Percentiles rank a stretch among this genome's conserved stretches.
phyloP scores from a whole-genome alignment of 202 grass and related monocot genomes.

The Carex sylvatica region DNA sequence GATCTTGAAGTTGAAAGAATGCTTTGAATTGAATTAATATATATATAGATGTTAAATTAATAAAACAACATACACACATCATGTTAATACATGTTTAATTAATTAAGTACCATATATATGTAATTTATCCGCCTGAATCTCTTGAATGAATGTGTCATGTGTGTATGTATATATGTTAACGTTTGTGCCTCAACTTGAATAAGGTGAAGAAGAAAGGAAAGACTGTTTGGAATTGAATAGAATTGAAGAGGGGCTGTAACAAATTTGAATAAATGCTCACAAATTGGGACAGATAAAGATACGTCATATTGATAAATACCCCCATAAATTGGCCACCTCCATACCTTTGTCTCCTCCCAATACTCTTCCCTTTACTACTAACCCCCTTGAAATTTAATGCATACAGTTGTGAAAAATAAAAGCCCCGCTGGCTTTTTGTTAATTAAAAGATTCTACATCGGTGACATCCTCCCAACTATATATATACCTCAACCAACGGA shows the following conservation, averaged over 20 bases:
- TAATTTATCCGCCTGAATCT: neutral
- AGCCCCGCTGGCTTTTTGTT: slow-evolving; percentile 25
- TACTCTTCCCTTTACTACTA: slow-evolving; percentile 26
- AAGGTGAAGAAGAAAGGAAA: slow-evolving; percentile 14
- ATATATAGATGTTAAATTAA: neutral
- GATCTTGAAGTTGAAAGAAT: slow-evolving; percentile 20
- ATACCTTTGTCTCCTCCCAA: slow-evolving; percentile 33
- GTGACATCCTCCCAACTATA: slow-evolving; percentile 22
- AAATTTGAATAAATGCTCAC: slow-evolving; percentile 27
- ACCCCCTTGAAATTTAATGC: slow-evolving; percentile 26
- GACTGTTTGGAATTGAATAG: slow-evolving; percentile 26
- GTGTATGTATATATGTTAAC: slow-evolving; percentile 13
- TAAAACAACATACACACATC: neutral
- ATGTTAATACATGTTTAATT: slow-evolving; percentile 2
- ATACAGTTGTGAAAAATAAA: slow-evolving; percentile 35
- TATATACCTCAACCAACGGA: slow-evolving; percentile 10
- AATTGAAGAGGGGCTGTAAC: slow-evolving; percentile 29
- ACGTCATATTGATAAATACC: slow-evolving; percentile 35
- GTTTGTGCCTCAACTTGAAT: slow-evolving; percentile 18
- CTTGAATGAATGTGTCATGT: neutral
- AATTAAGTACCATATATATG: neutral
- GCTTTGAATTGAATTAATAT: slow-evolving; percentile 10
- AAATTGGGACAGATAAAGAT: slow-evolving; percentile 34
- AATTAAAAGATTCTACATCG: slow-evolving; percentile 22
- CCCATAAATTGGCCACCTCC: slow-evolving; percentile 36